Conservation (phyloP, 257 asterid genomes). For the Solanum pimpinellifolium region DNA sequence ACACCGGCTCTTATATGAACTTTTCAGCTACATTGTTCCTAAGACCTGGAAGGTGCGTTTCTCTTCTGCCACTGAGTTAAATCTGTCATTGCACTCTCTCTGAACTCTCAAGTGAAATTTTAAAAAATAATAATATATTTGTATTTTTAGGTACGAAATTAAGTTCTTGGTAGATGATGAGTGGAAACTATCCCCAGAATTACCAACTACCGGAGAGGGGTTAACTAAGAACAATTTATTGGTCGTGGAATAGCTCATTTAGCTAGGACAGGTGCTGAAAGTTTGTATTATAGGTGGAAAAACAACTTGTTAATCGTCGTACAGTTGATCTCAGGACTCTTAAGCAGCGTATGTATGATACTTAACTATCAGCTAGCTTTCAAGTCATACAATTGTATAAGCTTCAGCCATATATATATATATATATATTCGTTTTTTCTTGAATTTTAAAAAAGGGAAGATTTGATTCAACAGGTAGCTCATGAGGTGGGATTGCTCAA, state of each 20-base stretch:
- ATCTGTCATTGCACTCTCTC: background rate
- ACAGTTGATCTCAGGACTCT: background rate
- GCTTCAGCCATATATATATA: background rate
- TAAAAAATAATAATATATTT: background rate
- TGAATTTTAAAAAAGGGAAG: background rate
- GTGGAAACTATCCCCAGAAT: conserved; percentile 64
- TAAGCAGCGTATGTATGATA: background rate
- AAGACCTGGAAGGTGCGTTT: conserved; percentile 73
- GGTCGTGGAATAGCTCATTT: conserved; percentile 47
- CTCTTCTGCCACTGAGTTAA: background rate
- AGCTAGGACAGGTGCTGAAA: background rate
- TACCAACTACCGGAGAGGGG: conserved; percentile 75
- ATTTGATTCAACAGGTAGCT: background rate
- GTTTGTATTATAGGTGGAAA: background rate
- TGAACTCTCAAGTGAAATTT: background rate
- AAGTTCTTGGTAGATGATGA: conserved; percentile 85
- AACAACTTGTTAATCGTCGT: background rate
- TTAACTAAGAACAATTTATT: conserved; percentile 63
- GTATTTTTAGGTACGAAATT: conserved; percentile 44
- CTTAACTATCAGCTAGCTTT: background rate
- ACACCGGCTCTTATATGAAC: conserved; percentile 48
- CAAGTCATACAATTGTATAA: background rate
- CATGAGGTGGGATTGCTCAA: background rate
- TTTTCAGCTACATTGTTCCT: conserved; percentile 77
- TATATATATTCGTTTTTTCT: background rate